phyloP scores from a whole-genome alignment of 768 basidiomycete genomes.

The Candolleomyces aberdarensis region DNA sequence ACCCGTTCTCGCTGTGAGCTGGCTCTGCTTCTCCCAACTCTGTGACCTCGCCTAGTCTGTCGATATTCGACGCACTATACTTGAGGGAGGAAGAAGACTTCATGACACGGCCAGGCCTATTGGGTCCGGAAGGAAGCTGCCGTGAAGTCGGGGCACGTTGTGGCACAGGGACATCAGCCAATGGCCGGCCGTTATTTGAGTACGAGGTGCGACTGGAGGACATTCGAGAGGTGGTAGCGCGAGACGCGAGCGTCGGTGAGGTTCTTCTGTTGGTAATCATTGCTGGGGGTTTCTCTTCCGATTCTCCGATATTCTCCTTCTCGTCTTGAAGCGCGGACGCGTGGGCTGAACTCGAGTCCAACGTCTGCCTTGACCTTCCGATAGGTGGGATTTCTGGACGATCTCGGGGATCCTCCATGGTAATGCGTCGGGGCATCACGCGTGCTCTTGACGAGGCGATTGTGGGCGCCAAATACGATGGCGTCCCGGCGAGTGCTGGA shows the following conservation, averaged over 20 bases:
- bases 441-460: constrained; percentile 31
- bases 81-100: constrained; percentile 34
- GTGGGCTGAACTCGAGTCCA: constrained; percentile 19
- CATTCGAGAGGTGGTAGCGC: constrained; percentile 26
- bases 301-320: constrained; percentile 45
- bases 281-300: constrained; percentile 33
- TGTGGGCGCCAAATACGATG: constrained; percentile 29
- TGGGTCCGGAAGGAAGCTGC: constrained; percentile 42
- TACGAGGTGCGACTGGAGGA: constrained; percentile 22
- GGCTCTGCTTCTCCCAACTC: constrained; percentile 8
- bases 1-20: constrained; percentile 36
- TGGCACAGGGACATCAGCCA: constrained; percentile 31
- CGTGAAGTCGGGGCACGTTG: constrained; percentile 33
- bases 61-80: constrained; percentile 32
- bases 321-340: constrained; percentile 39
- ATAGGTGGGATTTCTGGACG: constrained; percentile 17
- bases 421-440: constrained; percentile 36
- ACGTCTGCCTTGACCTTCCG: constrained; percentile 22
- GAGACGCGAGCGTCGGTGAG: constrained; percentile 32
- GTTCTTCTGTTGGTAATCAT: constrained; percentile 19
- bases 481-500: constrained; percentile 36
- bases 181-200: constrained; percentile 21
- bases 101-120: constrained; percentile 47
- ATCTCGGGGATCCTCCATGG: constrained; percentile 37
- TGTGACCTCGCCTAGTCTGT: constrained; percentile 35